Conservation (phyloP, 148 eudicot species). For the Cornus suecica region DNA sequence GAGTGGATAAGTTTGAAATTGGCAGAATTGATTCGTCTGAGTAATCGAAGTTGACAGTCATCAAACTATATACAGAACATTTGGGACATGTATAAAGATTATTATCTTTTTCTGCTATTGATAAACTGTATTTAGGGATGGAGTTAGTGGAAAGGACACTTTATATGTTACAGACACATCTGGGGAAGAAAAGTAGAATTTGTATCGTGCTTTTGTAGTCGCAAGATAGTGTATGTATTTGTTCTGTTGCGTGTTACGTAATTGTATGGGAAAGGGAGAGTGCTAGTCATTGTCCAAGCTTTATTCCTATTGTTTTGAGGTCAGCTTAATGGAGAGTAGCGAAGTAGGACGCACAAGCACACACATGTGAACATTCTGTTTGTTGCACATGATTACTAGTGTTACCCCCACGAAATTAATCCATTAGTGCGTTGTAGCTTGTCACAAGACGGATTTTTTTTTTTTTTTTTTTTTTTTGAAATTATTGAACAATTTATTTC, state of each 20-base stretch:
- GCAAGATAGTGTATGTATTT: background rate
- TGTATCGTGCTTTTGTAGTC: slow-evolving; percentile 6
- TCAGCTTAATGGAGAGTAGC: background rate
- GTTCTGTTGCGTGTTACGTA: background rate
- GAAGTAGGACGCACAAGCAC: background rate
- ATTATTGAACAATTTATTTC: background rate
- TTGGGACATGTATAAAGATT: too few relatives aligned
- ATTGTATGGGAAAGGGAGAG: background rate
- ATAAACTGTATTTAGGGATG: background rate
- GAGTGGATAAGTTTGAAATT: background rate
- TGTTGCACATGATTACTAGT: background rate
- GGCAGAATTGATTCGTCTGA: background rate
- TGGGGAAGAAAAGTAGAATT: background rate
- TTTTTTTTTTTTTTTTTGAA: too few relatives aligned
- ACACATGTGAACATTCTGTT: background rate
- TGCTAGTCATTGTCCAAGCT: background rate
- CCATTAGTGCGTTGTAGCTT: background rate
- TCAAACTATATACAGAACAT: background rate
- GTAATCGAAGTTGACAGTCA: background rate
- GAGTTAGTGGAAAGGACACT: background rate
- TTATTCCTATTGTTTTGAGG: background rate
- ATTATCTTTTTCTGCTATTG: background rate
- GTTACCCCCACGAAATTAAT: background rate
- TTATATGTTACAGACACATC: background rate
- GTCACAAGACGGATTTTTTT: background rate